Evolutionary conservation across 805 yeast genomes (phyloP).

Genomic region (Nakazawaea anatomiae): DNA sequence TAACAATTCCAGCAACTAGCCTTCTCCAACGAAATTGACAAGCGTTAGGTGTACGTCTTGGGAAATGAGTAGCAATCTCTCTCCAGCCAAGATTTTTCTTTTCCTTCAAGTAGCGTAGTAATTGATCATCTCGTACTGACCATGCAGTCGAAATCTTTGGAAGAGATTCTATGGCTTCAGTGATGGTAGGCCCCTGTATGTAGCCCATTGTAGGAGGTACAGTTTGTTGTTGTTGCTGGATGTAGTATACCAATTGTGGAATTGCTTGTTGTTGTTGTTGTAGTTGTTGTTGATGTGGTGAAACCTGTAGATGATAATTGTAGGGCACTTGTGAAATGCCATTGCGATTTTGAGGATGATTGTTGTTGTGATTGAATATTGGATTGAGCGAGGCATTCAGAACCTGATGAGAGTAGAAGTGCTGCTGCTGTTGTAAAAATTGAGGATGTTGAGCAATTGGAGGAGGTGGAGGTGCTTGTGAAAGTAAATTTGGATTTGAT

Average conservation of each 20-base stretch:
- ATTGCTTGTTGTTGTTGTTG: slow-evolving; percentile 1
- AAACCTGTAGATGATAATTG: neutral
- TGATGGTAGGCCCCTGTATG: slow-evolving; percentile 1
- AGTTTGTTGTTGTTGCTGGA: neutral
- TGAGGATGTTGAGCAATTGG: too few species aligned
- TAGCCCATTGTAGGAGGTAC: neutral
- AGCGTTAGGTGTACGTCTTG: slow-evolving; percentile 80
- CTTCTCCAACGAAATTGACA: slow-evolving; percentile 90
- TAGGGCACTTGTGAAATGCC: too few species aligned
- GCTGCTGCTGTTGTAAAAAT: too few species aligned
- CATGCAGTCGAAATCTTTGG: slow-evolving; percentile 43
- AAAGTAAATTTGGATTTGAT: neutral
- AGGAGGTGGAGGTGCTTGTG: neutral
- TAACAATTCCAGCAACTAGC: slow-evolving; percentile 32
- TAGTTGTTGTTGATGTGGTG: slow-evolving; percentile 8
- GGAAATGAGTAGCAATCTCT: slow-evolving; percentile 74
- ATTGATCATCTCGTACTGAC: slow-evolving; percentile 72
- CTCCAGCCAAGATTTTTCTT: slow-evolving; percentile 85
- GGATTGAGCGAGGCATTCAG: too few species aligned
- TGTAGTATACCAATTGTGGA: neutral
- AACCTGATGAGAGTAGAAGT: too few species aligned
- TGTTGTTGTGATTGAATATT: too few species aligned
- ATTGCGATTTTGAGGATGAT: too few species aligned
- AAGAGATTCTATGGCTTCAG: neutral
- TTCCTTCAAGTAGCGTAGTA: slow-evolving; percentile 73